Base-by-base conservation (phyloP, 2,329 filamentous ascomycete genomes). In the Pseudocercospora vitis region DNA sequence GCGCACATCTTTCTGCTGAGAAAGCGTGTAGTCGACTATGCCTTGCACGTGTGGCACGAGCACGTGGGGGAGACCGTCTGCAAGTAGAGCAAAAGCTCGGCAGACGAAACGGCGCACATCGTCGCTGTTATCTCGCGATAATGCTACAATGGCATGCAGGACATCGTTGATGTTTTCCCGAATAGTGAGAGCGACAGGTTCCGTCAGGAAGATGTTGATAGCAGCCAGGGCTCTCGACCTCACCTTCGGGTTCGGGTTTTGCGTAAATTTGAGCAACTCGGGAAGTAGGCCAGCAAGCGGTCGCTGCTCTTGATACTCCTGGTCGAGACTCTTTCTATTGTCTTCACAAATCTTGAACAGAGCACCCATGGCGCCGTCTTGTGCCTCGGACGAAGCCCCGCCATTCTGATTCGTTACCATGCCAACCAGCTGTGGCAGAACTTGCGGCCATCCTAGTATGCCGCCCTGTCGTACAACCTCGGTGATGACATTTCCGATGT, bases 271-370 rank as follows among this genome's bases (percentile, higher is more conserved):
- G 63, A 99, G 84, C 56, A 99, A 81, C 73, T 95, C 92, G 8
- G 94, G 94, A 46, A 97, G 86, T 40, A 99, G 84, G 65, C 91
- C 87, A 69, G 88, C 87, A 56, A 97, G 82, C 1, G 94, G 94
- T 52, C 91, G 82, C 72, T 96, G 87, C 56, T 91, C 90, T 67
- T 91, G 85, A 70, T 95, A 89, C 60, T 96, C 89, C 64, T 86
- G 85, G 73, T 95, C 90, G 50, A 99, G 78, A 55, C 89, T 80
- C 69, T 88, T 90, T 67, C 84, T 86, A 74, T 95, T 96, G 74
- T 99, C 94, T 73, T 99, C 94, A 73, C 94, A 99, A 57, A 99
- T 91, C 78, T 97, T 97, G 70, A 87, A 78, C 72, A 99, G 79
- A 44, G 94, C 91, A 45, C 88, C 84, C 88, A 97, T 96, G 63